Conservation (phyloP, 2,329 filamentous ascomycete genomes). For the Endocalyx cinctus region DNA sequence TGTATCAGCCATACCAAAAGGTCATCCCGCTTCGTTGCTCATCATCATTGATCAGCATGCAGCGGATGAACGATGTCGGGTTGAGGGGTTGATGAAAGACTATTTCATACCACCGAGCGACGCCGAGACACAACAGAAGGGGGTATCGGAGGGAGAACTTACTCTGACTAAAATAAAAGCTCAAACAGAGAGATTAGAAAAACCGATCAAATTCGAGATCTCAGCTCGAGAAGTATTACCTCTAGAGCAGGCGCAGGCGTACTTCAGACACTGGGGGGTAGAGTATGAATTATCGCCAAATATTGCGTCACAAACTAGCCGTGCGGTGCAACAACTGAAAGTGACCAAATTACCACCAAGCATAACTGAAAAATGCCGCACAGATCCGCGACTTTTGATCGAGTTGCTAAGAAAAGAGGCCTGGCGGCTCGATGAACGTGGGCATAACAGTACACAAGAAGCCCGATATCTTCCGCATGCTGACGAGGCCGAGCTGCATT, state of each 20-base stretch:
- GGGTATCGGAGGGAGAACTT: neutral
- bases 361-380: slow-evolving; percentile 71
- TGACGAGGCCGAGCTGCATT: slow-evolving; percentile 29
- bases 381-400: slow-evolving; percentile 67
- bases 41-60: slow-evolving; percentile 91
- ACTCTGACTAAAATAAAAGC: slow-evolving; percentile 13
- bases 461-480: slow-evolving; percentile 1
- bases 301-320: slow-evolving; percentile 2
- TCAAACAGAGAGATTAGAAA: slow-evolving; percentile 36
- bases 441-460: slow-evolving; percentile 7
- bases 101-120: slow-evolving; percentile 41
- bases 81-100: slow-evolving; percentile 64
- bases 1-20: neutral
- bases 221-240: slow-evolving; percentile 54
- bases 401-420: slow-evolving; percentile 71
- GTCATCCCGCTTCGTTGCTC: slow-evolving; percentile 37
- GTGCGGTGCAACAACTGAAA: slow-evolving; percentile 31
- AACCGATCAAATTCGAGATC: slow-evolving; percentile 61
- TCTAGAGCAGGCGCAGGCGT: slow-evolving; percentile 46
- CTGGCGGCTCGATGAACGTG: slow-evolving; percentile 58
- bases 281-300: slow-evolving; percentile 45
- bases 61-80: slow-evolving; percentile 79
- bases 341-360: slow-evolving; percentile 62
- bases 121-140: neutral
- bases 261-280: slow-evolving; percentile 74